Base-by-base conservation (phyloP, 148 eudicot genomes). In the Hydrangea macrophylla region DNA sequence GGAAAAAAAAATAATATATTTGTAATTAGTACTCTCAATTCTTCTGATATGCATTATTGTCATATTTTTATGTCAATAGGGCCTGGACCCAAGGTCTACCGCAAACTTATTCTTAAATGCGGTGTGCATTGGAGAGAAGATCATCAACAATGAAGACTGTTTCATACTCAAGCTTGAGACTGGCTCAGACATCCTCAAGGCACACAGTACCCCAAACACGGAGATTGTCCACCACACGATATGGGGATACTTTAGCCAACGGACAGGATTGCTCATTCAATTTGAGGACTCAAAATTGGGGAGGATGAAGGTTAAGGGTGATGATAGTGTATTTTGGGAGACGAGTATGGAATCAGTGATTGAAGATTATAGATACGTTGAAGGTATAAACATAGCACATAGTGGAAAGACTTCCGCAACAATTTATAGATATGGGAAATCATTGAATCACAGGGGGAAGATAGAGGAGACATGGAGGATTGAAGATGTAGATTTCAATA, bases 161-260 rank as follows among this genome's bases (percentile, higher is more conserved):
- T 87, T 87, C 77, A 70, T 77, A 31, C 75, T 85, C 0, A 87
- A 82, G 78, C 73, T 79, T 0, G 89, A 87, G 17, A 70, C 85
- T 17, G 72, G 76, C 67, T 23, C 58, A 7, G 86, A 80, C 0
- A 63, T 60, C 64, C 85, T 87, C 37, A 50, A 40, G 24, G 56
- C 82, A 9, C 89, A 85, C 15, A 73, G 92, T 62, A 82, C 81
- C 0, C 61, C 80, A 0, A 80, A 85, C 74, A 80, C 84, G 2
- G 89, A 87, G 55, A 64, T 80, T 2, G 77, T 82, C 20, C 83
- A 83, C 75, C 92, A 87, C 81, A 78, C 82, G 0, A 70, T 85
- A 33, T 81, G 82, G 83, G 92, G 89, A 0, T 77, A 82, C 74
- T 87, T 87, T 62, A 87, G 92, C 80, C 92, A 87, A 55, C 57